Percentiles rank a stretch among this genome's conserved stretches.
Conservation (phyloP, 2,329 filamentous ascomycete genomes). For the Teratosphaeriaceae sp. region DNA sequence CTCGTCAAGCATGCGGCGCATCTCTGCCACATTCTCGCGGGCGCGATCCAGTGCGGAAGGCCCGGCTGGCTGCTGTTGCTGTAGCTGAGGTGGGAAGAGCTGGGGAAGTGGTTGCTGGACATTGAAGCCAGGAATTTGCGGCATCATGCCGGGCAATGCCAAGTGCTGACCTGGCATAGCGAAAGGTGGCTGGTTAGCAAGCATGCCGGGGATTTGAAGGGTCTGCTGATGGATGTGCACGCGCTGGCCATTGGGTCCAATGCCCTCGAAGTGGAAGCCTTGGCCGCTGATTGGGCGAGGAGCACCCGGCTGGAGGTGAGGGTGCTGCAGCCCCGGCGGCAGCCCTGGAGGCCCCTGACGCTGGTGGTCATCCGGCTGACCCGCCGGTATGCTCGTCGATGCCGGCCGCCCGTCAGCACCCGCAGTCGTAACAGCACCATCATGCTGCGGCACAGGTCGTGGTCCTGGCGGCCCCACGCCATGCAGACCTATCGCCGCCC, state of each 20-base stretch:
- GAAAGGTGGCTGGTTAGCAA: conserved; percentile 5
- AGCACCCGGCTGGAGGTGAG: neutral
- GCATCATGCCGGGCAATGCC: too few species aligned
- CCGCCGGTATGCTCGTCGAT: neutral
- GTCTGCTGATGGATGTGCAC: conserved; percentile 26
- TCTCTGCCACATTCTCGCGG: conserved; percentile 25
- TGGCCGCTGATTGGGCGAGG: conserved; percentile 13
- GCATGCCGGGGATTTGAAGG: neutral
- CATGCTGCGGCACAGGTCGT: neutral
- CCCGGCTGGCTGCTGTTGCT: conserved; percentile 6
- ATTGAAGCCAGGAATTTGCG: neutral
- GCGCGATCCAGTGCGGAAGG: conserved; percentile 25
- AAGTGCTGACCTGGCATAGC: conserved; percentile 10
- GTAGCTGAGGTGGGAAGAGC: conserved; percentile 5
- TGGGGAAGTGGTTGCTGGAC: conserved; percentile 2
- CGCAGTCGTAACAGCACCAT: neutral
- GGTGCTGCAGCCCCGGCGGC: neutral
- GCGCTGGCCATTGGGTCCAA: conserved; percentile 23
- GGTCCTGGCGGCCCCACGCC: conserved; percentile 6
- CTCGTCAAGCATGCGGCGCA: conserved; percentile 25
- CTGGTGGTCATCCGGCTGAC: neutral
- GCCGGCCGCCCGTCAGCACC: neutral
- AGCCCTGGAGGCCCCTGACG: neutral
- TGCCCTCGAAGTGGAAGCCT: conserved; percentile 24
- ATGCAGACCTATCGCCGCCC: conserved; percentile 16